Conservation (phyloP, 2,329 filamentous ascomycete genomes). For the Fusarium sp. region DNA sequence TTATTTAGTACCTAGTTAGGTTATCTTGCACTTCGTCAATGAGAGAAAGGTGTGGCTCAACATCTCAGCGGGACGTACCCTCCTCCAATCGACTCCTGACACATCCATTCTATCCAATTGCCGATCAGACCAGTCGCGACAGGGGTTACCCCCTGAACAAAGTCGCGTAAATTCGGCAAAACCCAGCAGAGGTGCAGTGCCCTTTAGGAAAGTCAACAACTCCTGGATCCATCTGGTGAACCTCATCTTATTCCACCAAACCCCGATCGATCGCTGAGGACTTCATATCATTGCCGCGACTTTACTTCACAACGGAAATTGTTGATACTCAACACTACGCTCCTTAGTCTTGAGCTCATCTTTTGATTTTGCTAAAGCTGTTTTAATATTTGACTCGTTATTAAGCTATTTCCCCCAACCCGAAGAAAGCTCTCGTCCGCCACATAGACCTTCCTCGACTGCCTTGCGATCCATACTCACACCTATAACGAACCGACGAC, state of each 20-base stretch:
- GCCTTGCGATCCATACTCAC: constrained; percentile 9
- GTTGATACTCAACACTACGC: constrained; percentile 31
- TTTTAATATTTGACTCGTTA: constrained; percentile 28
- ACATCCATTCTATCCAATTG: constrained; percentile 41
- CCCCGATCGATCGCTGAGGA: constrained; percentile 23
- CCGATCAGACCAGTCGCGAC: constrained; percentile 45
- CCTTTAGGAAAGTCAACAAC: constrained; percentile 45
- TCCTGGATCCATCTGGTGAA: constrained; percentile 36
- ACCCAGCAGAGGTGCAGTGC: constrained; percentile 25
- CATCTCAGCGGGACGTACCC: not conserved
- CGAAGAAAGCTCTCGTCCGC: constrained; percentile 24
- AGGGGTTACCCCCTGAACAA: constrained; percentile 44
- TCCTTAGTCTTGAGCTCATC: constrained; percentile 36
- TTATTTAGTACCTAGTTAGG: no score
- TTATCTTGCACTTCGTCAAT: not conserved
- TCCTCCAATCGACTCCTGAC: constrained; percentile 42
- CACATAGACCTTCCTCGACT: constrained; percentile 25
- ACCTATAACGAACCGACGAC: constrained; percentile 22
- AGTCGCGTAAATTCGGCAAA: constrained; percentile 45
- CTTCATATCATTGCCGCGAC: constrained; percentile 30
- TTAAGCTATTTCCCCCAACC: constrained; percentile 31
- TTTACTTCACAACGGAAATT: constrained; percentile 14
- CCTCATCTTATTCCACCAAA: constrained; percentile 40
- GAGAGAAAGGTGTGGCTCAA: not conserved
- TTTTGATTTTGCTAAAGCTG: constrained; percentile 31